These are phyloP conservation scores for Beauveria australis DNA, from an alignment of 2,329 filamentous ascomycete species.

Conservation along the genomic window DNA sequence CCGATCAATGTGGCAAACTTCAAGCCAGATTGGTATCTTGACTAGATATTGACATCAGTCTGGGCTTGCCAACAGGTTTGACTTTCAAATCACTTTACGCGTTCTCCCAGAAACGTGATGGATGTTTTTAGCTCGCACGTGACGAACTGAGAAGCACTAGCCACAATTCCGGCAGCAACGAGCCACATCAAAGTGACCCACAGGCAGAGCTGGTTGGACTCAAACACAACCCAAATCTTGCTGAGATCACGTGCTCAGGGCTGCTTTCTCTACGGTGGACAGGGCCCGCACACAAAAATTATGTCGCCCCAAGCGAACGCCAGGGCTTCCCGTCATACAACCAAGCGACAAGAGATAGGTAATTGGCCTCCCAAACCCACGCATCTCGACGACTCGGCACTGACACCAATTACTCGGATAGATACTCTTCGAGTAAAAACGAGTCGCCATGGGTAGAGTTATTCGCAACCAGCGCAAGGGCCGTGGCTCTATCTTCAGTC, in stretches of 20 bases:
- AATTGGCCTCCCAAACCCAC: constrained; percentile 18
- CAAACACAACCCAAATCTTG: not conserved
- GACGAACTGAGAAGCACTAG: not conserved
- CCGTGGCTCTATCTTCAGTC: constrained; percentile 51
- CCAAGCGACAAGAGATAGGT: constrained; percentile 34
- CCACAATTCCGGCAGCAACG: not conserved
- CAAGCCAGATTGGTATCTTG: not conserved
- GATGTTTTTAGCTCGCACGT: not conserved
- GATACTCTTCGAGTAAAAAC: constrained; percentile 26
- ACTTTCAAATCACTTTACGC: constrained; percentile 6
- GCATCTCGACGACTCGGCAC: constrained; percentile 18
- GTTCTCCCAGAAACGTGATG: not conserved
- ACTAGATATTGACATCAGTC: not conserved
- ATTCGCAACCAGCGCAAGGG: constrained; percentile 61
- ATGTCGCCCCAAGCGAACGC: constrained; percentile 21
- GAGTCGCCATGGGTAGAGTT: constrained; percentile 46
- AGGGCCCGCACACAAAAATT: constrained; percentile 31
- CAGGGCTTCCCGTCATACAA: constrained; percentile 28
- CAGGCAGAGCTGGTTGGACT: not conserved
- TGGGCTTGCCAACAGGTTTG: not conserved
- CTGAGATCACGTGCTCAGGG: constrained; percentile 29
- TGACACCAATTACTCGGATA: constrained; percentile 19
- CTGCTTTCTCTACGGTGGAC: constrained; percentile 12
- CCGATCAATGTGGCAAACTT: not conserved
- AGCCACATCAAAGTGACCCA: constrained; percentile 5